Conservation (phyloP, 345 rosid genomes). For the Sisymbrium irio region DNA sequence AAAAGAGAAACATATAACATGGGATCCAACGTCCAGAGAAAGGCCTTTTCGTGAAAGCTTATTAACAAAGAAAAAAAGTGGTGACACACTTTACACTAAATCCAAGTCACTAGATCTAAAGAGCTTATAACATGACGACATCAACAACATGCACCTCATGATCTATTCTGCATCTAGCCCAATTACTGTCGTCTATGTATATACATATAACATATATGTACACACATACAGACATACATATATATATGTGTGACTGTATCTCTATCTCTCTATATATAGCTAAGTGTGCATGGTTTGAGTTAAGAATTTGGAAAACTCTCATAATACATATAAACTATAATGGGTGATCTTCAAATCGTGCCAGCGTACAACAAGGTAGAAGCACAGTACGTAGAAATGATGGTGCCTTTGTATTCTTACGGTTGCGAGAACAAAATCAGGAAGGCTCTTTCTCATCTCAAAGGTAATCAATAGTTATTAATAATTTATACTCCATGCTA, state of each 20-base stretch:
- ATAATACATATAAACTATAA: constrained; percentile 12
- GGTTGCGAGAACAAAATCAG: constrained; percentile 82
- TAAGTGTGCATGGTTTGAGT: constrained; percentile 16
- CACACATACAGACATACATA: background rate
- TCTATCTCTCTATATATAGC: background rate
- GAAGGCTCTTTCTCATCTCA: constrained; percentile 70
- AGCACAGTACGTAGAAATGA: constrained; percentile 90
- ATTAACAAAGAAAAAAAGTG: constrained; percentile 11
- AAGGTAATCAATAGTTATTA: constrained; percentile 45
- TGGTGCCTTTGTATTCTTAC: constrained; percentile 84
- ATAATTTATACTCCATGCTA: background rate
- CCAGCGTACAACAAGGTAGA: constrained; percentile 64
- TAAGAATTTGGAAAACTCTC: background rate
- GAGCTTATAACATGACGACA: constrained; percentile 30
- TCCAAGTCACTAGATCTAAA: constrained; percentile 33
- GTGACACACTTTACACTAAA: constrained; percentile 33
- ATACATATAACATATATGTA: background rate
- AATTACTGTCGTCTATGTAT: background rate
- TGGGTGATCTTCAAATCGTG: constrained; percentile 72
- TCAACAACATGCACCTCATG: constrained; percentile 26
- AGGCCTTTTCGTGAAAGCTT: background rate
- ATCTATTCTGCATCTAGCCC: constrained; percentile 9
- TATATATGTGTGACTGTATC: background rate
- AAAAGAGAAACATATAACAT: constrained; percentile 24
- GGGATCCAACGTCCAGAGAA: constrained; percentile 20